Base-by-base conservation (phyloP, 1,284 basidiomycete genomes). In the Macrocystidia cucumis region DNA sequence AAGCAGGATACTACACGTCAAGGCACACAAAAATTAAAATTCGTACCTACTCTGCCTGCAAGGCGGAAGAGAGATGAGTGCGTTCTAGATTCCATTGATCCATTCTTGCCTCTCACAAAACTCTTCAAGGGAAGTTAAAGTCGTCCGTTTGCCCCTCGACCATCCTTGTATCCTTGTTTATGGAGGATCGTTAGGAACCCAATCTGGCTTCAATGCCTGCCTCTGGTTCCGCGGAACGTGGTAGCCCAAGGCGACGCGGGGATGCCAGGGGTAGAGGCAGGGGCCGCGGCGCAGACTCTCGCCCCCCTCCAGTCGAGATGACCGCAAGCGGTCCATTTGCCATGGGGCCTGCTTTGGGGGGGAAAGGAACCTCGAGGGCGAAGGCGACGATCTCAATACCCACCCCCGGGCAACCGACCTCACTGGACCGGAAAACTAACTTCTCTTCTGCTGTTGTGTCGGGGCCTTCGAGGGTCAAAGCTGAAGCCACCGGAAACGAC, bases 281-380 rank as follows among this genome's bases (percentile, higher is more conserved):
- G 20, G 75, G 71, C 18, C 50, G 65, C 24, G 66, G 62, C 11
- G 57, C 74, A n/a, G 63, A 62, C 13, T 66, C 62, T 1, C 61
- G 73, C 16, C 72, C 68, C 19, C 63, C 74, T 28, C 53, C 65
- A 1, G 61, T 63, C 5, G 78, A 84, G 55, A 87, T 90, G 85
- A 78, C 74, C 9, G 87, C 87, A 0, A 86, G 80, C 49, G 86
- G 86, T 5, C 86, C 86, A 3, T 90, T 90, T 49, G 82, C 86
- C 13, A 77, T 88, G 74, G 86, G 86, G 13, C 86, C 86, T 24
- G 67, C 81, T 13, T 62, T 81, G 47, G 72, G 68, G 5, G 77
- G 79, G 16, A 65, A 61, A 37, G n/a, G n/a, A n/a, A n/a, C n/a
- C n/a, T n/a, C n/a, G n/a, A n/a, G n/a, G n/a, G n/a, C n/a, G n/a